These are phyloP conservation scores for Leptomonas pyrrhocoris DNA, from an alignment of 208 protist genomes.

Conservation along the genomic window DNA sequence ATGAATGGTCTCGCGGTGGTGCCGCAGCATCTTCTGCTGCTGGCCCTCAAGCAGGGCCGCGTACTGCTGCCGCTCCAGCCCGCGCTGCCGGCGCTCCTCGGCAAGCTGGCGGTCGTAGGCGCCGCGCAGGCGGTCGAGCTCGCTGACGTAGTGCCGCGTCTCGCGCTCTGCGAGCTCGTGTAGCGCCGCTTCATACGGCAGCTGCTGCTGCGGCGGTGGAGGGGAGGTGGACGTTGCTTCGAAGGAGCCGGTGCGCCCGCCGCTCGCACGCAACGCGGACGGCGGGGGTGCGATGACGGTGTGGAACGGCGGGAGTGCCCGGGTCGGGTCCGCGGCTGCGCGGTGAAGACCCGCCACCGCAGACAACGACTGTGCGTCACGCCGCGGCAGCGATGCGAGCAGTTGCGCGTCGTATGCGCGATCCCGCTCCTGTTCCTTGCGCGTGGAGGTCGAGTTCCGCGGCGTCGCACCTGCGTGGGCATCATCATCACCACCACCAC, in stretches of 20 bases:
- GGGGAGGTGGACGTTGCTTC: too few relatives aligned
- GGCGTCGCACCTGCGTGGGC: background rate
- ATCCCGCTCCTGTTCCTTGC: background rate
- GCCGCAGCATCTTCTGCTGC: conserved; percentile 37
- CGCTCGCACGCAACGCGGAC: too few relatives aligned
- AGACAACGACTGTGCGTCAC: conserved; percentile 20
- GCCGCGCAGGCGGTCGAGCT: conserved; percentile 52
- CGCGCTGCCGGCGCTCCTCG: conserved; percentile 52
- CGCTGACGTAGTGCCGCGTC: conserved; percentile 48
- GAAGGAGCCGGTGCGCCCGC: too few relatives aligned
- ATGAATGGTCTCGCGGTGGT: conserved; percentile 55
- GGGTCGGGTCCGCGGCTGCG: conserved; percentile 24
- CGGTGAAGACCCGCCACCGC: conserved; percentile 19
- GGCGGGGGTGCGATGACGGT: conserved; percentile 38
- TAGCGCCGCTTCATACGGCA: conserved; percentile 28
- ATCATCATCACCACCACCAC: background rate
- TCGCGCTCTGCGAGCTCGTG: conserved; percentile 39
- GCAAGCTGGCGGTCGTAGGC: conserved; percentile 44
- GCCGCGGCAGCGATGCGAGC: conserved; percentile 21
- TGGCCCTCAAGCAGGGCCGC: conserved; percentile 54
- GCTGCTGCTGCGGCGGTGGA: background rate
- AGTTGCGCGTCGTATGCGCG: background rate
- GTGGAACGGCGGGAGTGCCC: conserved; percentile 45
- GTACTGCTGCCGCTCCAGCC: conserved; percentile 62
- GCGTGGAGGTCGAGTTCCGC: background rate